Evolutionary conservation across 495 filamentous ascomycete genomes (phyloP).

Genomic region (Penicillium riverlandense): DNA sequence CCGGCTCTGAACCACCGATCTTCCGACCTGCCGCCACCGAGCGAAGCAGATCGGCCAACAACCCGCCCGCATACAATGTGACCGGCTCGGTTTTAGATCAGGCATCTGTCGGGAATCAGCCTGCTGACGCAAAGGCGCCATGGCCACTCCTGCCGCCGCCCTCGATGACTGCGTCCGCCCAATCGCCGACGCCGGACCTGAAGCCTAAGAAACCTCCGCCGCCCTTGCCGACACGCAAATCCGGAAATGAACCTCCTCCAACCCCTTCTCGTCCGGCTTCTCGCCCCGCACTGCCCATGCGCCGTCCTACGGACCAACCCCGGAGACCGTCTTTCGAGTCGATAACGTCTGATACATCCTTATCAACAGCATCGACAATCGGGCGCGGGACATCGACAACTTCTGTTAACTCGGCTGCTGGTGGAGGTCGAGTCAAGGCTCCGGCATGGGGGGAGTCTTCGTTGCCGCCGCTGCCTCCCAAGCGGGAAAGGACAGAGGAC

Average conservation of each 20-base stretch:
- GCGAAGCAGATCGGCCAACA: constrained; percentile 39
- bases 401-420: constrained; percentile 21
- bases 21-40: constrained; percentile 29
- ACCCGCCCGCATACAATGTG: constrained; percentile 33
- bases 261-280: constrained; percentile 28
- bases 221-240: constrained; percentile 42
- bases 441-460: constrained; percentile 40
- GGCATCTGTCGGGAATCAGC: constrained; percentile 39
- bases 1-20: constrained; percentile 12
- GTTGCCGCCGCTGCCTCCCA: constrained; percentile 39
- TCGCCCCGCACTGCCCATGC: constrained; percentile 32
- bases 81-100: constrained; percentile 23
- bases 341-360: constrained; percentile 28
- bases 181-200: constrained; percentile 20
- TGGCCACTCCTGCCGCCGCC: constrained; percentile 14
- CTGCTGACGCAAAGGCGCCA: constrained; percentile 15
- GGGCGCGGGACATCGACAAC: constrained; percentile 23
- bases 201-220: constrained; percentile 38
- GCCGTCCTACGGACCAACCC: constrained; percentile 27
- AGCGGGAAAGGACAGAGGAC: constrained; percentile 16
- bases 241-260: constrained; percentile 29
- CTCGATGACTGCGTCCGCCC: not conserved
- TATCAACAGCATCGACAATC: constrained; percentile 25
- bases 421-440: constrained; percentile 23
- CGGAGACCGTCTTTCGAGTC: constrained; percentile 29